Conservation (phyloP, 1,284 basidiomycete genomes). For the Ganoderma boninense region DNA sequence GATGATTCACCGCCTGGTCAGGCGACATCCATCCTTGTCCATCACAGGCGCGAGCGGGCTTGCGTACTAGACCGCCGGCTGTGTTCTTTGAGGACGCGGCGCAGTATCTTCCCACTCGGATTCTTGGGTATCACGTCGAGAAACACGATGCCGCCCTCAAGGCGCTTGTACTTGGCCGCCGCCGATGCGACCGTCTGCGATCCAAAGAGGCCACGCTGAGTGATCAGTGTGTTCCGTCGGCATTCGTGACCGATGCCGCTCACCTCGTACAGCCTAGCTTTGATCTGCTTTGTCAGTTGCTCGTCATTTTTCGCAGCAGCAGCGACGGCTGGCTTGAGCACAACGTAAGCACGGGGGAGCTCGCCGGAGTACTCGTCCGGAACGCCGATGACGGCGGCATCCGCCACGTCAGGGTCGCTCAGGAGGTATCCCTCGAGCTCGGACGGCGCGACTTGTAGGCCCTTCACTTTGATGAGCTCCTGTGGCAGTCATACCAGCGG, state of each 20-base stretch:
- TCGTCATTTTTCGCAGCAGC: too few species aligned
- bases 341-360: too few species aligned
- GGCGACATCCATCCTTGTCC: neutral
- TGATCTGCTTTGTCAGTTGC: too few species aligned
- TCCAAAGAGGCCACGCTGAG: neutral
- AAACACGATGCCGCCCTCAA: slow-evolving; percentile 31
- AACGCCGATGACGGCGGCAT: too few species aligned
- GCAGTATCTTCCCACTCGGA: slow-evolving; percentile 34
- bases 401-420: too few species aligned
- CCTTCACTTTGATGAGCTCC: slow-evolving; percentile 44
- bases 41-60: neutral
- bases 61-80: neutral
- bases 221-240: neutral
- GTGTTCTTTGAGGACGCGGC: slow-evolving; percentile 27
- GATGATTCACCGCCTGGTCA: too few species aligned
- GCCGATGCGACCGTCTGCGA: slow-evolving; percentile 27
- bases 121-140: slow-evolving; percentile 33
- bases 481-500: slow-evolving; percentile 15
- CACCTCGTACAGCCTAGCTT: too few species aligned
- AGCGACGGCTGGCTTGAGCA: too few species aligned
- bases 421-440: slow-evolving; percentile 51
- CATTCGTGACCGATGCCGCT: too few species aligned
- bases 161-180: slow-evolving; percentile 29
- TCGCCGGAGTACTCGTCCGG: too few species aligned
- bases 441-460: slow-evolving; percentile 47